These are phyloP conservation scores for Ustilago curta DNA, from an alignment of 1,284 basidiomycete genomes.

Conservation along the genomic window DNA sequence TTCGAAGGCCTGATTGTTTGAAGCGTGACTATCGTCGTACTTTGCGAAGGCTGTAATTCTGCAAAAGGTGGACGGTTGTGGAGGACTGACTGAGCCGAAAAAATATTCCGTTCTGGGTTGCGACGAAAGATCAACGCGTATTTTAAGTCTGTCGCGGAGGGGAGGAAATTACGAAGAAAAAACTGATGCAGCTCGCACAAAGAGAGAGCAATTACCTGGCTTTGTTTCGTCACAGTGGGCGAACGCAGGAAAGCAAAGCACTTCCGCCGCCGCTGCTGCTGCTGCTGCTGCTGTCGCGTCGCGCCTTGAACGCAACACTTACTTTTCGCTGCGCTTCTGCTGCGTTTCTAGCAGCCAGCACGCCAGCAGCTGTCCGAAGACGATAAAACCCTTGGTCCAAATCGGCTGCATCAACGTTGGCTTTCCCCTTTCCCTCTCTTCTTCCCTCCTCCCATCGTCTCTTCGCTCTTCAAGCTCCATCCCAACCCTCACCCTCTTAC, in stretches of 20 bases:
- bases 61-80: neutral
- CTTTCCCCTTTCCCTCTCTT: conserved; percentile 19
- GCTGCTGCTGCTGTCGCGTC: conserved; percentile 18
- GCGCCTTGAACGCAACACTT: conserved; percentile 23
- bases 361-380: conserved; percentile 22
- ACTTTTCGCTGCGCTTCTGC: conserved; percentile 5
- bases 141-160: neutral
- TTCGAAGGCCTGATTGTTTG: conserved; percentile 11
- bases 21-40: no score
- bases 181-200: conserved; percentile 5
- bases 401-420: conserved; percentile 25
- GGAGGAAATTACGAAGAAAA: neutral
- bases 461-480: conserved; percentile 31
- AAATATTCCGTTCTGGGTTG: conserved; percentile 9
- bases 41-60: conserved; percentile 20
- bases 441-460: conserved; percentile 26
- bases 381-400: conserved; percentile 45
- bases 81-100: neutral
- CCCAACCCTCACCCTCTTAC: conserved; percentile 24
- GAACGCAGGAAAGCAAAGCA: neutral
- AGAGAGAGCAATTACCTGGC: conserved; percentile 1
- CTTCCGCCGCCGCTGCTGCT: no score
- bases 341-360: neutral
- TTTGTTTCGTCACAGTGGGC: neutral
- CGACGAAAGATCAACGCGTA: conserved; percentile 22